Conservation (phyloP, 2,329 filamentous ascomycete species). For the Mollisia scopiformis region DNA sequence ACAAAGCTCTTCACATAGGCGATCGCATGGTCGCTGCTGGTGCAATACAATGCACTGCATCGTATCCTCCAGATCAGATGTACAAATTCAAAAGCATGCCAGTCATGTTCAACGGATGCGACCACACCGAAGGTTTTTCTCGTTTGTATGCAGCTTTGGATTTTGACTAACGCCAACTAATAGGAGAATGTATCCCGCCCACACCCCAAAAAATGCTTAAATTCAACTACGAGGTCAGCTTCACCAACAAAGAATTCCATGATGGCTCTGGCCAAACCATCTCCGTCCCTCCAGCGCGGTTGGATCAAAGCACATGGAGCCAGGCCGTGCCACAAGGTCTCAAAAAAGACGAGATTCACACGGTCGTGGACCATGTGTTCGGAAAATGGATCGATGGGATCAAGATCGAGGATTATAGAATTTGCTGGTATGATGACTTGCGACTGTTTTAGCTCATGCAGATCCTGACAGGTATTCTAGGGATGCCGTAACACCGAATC, state of each 20-base stretch:
- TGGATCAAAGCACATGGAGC: conserved; percentile 47
- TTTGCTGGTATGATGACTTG: conserved; percentile 47
- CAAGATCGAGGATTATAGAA: conserved; percentile 46
- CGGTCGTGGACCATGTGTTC: too few relatives aligned
- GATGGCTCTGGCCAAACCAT: conserved; percentile 53
- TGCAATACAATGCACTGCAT: conserved; percentile 49
- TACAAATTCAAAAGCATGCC: conserved; percentile 42
- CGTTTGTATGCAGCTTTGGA: too few relatives aligned
- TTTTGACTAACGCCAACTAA: too few relatives aligned
- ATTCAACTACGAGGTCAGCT: conserved; percentile 62
- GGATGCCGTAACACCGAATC: conserved; percentile 62
- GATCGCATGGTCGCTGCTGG: conserved; percentile 60
- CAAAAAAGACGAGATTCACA: too few relatives aligned
- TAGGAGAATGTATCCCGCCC: conserved; percentile 40
- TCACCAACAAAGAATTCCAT: conserved; percentile 54
- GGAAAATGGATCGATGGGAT: conserved; percentile 43
- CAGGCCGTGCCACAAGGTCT: conserved; percentile 44
- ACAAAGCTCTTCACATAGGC: conserved; percentile 54
- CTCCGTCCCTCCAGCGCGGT: conserved; percentile 50
- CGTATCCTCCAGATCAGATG: conserved; percentile 44
- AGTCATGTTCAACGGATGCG: conserved; percentile 45
- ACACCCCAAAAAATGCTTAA: conserved; percentile 56
- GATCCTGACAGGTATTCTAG: not conserved
- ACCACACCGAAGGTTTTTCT: not conserved
- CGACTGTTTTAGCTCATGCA: not conserved